These are phyloP conservation scores for Leishmania braziliensis DNA, from an alignment of 208 protist species.

Conservation along the genomic window DNA sequence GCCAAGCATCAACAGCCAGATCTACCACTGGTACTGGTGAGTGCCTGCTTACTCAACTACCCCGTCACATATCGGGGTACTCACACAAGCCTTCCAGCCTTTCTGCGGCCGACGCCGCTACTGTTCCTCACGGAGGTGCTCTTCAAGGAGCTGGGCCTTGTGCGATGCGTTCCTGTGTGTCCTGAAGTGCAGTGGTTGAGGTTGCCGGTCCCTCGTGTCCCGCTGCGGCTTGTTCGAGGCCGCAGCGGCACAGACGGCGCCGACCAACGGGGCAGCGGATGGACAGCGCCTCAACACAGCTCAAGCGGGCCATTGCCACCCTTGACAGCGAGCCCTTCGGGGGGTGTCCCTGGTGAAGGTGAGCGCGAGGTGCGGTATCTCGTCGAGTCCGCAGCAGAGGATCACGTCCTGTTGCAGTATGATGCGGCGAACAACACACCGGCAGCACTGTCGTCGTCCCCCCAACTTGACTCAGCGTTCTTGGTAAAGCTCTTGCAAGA, in stretches of 20 bases:
- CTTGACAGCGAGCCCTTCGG: background rate
- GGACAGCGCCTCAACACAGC: conserved; percentile 5
- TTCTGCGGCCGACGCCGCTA: conserved; percentile 25
- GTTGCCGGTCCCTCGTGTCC: conserved; percentile 57
- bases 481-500: conserved; percentile 12
- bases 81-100: background rate
- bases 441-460: background rate
- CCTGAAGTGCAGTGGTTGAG: conserved; percentile 78
- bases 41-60: conserved; percentile 70
- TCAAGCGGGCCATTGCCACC: background rate
- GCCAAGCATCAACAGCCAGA: background rate
- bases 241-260: background rate
- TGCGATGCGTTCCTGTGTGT: conserved; percentile 65
- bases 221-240: conserved; percentile 43
- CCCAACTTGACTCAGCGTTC: background rate
- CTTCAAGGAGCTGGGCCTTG: conserved; percentile 25
- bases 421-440: background rate
- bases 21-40: conserved; percentile 60
- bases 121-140: conserved; percentile 56
- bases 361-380: conserved; percentile 5
- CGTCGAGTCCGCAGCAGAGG: conserved; percentile 9
- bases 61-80: conserved; percentile 55
- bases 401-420: background rate
- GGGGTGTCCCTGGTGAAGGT: background rate
- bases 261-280: background rate